These are phyloP conservation scores for Leucocoprinus birnbaumii DNA, from an alignment of 768 basidiomycete species.

Conservation along the genomic window DNA sequence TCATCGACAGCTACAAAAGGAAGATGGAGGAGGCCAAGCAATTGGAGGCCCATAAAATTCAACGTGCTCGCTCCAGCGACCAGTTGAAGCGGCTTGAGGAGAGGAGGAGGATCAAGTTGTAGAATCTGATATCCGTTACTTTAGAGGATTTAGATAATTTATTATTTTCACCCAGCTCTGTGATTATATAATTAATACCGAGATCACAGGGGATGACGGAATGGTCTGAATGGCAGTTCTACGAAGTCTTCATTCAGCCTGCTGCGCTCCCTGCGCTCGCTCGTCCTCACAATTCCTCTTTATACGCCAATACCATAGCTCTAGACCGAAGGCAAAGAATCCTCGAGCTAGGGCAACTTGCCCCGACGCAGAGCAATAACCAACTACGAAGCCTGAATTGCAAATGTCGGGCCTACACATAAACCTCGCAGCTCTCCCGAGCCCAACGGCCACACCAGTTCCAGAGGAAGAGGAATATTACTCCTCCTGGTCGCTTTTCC, in stretches of 20 bases:
- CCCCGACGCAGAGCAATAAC: background rate
- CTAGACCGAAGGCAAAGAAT: no score
- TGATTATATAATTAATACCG: constrained; percentile 1
- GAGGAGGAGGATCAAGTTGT: constrained; percentile 3
- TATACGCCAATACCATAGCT: no score
- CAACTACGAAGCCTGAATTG: background rate
- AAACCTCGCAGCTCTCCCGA: constrained; percentile 16
- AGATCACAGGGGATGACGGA: background rate
- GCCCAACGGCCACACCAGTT: constrained; percentile 31
- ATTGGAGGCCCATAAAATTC: background rate
- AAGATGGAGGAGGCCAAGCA: background rate
- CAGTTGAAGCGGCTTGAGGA: constrained; percentile 9
- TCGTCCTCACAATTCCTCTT: no score
- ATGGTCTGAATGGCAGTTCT: background rate
- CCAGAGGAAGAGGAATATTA: constrained; percentile 86
- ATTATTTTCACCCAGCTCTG: background rate
- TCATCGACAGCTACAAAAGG: background rate
- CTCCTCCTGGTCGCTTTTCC: constrained; percentile 92
- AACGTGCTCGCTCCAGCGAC: constrained; percentile 3
- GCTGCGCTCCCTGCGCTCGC: no score
- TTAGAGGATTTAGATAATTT: background rate
- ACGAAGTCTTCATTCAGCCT: no score
- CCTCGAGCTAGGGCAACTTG: background rate
- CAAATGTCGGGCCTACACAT: background rate
- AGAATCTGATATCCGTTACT: no score